Base-by-base conservation (phyloP, 2,329 filamentous ascomycete species). In the Ilyonectria sp. region DNA sequence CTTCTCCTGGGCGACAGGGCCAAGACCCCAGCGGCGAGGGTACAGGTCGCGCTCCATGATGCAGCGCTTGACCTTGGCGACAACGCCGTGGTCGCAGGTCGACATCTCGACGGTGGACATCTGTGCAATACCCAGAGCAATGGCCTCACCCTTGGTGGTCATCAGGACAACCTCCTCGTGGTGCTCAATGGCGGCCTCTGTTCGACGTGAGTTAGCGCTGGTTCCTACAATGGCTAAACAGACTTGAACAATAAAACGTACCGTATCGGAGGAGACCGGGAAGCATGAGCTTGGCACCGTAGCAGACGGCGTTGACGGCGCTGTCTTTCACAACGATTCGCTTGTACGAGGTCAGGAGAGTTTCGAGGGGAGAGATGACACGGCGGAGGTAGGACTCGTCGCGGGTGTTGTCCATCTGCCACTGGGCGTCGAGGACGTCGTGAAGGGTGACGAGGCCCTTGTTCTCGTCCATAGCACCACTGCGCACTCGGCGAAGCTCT, bases 11-110 rank as follows among this genome's bases (percentile, higher is more conserved):
- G 96, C 96, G 68, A 95, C 92, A 60, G 96, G 95, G 69, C 96
- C 96, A 79, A 98, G 90, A 74, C 96, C 96, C 96, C 96, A 99
- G 87, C 95, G 89, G 81, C 94, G 90, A 71, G 96, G 96, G 89
- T 99, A 99, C 67, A 98, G 88, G 81, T 98, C 96, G 77, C 96
- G 93, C 88, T 99, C 96, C 96, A 99, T 99, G 83, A 99, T 99
- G 84, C 95, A 97, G 77, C 96, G 92, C 92, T 99, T 99, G 81
- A 99, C 94, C 88, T 98, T 98, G 76, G 96, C 96, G 67, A 98
- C 95, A 66, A 98, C 94, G 76, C 96, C 96, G 83, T 99, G 96
- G 80, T 98, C 95, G 83, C 96, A 98, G 37, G 94, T 95, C 33
- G 94, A 94, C 83, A 99, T 93, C 85, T 98, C 96, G 55, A 98